These are phyloP conservation scores for Escallonia rubra DNA, from an alignment of 129 eudicot genomes.

Conservation along the genomic window DNA sequence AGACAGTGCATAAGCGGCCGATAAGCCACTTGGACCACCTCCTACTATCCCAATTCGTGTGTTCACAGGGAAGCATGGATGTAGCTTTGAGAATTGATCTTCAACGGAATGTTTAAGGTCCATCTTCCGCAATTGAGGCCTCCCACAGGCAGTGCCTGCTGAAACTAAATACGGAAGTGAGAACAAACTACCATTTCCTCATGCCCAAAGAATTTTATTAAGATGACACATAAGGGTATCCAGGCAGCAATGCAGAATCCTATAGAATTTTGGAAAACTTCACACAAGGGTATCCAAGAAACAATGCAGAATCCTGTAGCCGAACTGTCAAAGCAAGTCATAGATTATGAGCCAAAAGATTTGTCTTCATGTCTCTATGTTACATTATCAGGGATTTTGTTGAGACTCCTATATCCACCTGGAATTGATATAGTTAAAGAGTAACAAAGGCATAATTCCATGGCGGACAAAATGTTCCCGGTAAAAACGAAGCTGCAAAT, in stretches of 20 bases:
- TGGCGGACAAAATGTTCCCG: no score
- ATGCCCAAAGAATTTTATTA: background rate
- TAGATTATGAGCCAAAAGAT: no score
- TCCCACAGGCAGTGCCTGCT: slow-evolving; percentile 18
- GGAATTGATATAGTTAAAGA: no score
- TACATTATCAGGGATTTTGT: no score
- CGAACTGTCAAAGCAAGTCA: no score
- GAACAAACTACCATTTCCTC: background rate
- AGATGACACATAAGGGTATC: background rate
- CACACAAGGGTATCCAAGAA: background rate
- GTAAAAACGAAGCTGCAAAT: no score
- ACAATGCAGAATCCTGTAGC: no score
- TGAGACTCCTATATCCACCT: no score
- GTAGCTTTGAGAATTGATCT: slow-evolving; percentile 58
- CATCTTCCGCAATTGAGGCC: slow-evolving; percentile 26
- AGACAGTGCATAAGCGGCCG: slow-evolving; percentile 73
- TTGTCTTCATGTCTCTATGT: no score
- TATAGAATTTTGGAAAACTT: slow-evolving; percentile 1
- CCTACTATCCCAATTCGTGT: slow-evolving; percentile 64
- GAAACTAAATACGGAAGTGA: slow-evolving; percentile 1
- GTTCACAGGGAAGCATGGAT: slow-evolving; percentile 65
- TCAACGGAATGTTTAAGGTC: slow-evolving; percentile 42
- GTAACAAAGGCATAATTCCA: no score
- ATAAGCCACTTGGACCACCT: slow-evolving; percentile 87
- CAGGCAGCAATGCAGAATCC: background rate